These are phyloP conservation scores for sweet orange (Citrus sinensis) DNA, from an alignment of 345 rosid genomes.

Conservation along the genomic window DVS_A1.0 CM039163.1:17618001-17618500, in stretches of 20 bases:
- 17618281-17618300: neutral
- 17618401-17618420: slow-evolving; percentile 45
- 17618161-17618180: neutral
- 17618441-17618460: slow-evolving; percentile 49
- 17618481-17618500: slow-evolving; percentile 56
- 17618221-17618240: neutral
- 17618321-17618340: slow-evolving; percentile 46
- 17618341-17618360: slow-evolving; percentile 23
- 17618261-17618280: neutral
- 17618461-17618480: slow-evolving; percentile 42
- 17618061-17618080: neutral
- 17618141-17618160: neutral
- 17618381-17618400: slow-evolving; percentile 28
- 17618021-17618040: neutral
- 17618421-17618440: slow-evolving; percentile 56
- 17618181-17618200: neutral
- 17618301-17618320: slow-evolving; percentile 10
- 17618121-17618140: neutral
- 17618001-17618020: neutral
- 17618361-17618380: slow-evolving; percentile 34
- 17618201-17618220: neutral
- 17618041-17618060: neutral
- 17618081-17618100: neutral
- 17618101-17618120: neutral
- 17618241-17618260: neutral